Evolutionary conservation across 192 early-diverging fungal species (phyloP).

Genomic region (Coemansia sp.): DNA sequence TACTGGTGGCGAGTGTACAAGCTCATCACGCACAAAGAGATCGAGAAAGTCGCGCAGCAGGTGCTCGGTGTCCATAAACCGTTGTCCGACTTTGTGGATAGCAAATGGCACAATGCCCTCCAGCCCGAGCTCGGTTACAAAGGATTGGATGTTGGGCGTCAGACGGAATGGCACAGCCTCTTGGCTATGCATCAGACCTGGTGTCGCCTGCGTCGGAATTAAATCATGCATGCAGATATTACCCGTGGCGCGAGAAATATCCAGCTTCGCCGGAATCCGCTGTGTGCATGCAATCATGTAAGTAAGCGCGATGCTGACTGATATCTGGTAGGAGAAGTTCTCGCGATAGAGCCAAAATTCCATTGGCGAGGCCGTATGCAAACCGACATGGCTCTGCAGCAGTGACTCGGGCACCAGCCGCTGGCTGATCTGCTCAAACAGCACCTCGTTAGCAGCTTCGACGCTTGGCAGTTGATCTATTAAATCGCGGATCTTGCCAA

Average conservation of each 20-base stretch:
- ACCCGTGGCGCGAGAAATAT: constrained; percentile 81
- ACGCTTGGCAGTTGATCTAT: constrained; percentile 51
- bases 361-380: constrained; percentile 70
- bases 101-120: constrained; percentile 88
- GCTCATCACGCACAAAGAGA: constrained; percentile 93
- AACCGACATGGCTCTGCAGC: constrained; percentile 77
- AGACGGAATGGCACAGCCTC: constrained; percentile 97
- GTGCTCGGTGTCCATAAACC: constrained; percentile 79
- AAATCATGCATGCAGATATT: constrained; percentile 87
- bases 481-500: constrained; percentile 61
- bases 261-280: constrained; percentile 83
- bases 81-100: constrained; percentile 80
- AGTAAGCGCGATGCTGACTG: constrained; percentile 85
- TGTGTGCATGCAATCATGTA: constrained; percentile 87
- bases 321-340: constrained; percentile 90
- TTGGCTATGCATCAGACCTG: constrained; percentile 63
- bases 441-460: constrained; percentile 78
- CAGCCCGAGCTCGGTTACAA: constrained; percentile 89
- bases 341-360: constrained; percentile 95
- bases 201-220: constrained; percentile 61
- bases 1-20: constrained; percentile 70
- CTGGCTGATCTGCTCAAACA: constrained; percentile 82
- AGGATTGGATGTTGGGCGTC: constrained; percentile 95
- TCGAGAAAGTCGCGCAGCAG: constrained; percentile 93
- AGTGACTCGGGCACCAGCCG: constrained; percentile 85